Percentiles rank a stretch among this genome's conserved stretches.
phyloP scores from a whole-genome alignment of 208 protist genomes.

The Leptomonas pyrrhocoris region DNA sequence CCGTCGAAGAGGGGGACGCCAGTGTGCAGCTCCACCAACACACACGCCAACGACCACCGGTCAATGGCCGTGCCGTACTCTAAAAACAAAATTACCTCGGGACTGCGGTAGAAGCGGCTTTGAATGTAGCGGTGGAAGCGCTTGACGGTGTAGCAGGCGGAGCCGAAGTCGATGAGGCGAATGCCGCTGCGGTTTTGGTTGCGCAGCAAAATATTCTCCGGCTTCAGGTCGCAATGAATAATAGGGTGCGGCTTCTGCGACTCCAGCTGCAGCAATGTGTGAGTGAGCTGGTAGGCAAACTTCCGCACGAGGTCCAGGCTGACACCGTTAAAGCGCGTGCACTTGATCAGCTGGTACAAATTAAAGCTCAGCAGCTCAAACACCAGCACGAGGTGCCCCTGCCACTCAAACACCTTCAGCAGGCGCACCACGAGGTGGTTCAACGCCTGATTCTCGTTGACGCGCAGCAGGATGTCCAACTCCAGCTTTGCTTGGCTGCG shows the following conservation, averaged over 20 bases:
- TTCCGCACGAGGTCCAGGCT: slow-evolving; percentile 88
- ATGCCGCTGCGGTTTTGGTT: slow-evolving; percentile 92
- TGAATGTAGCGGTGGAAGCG: slow-evolving; percentile 98
- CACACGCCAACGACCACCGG: slow-evolving; percentile 98
- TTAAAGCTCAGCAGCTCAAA: slow-evolving; percentile 97
- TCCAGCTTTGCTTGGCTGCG: slow-evolving; percentile 85
- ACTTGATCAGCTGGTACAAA: slow-evolving; percentile 96
- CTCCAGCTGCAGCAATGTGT: slow-evolving; percentile 90
- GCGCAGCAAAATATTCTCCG: slow-evolving; percentile 93
- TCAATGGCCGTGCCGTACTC: slow-evolving; percentile 96
- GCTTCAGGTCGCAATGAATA: slow-evolving; percentile 99
- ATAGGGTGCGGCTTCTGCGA: slow-evolving; percentile 86
- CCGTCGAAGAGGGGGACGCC: slow-evolving; percentile 97
- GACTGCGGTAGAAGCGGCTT: slow-evolving; percentile 97
- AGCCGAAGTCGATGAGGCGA: slow-evolving; percentile 98
- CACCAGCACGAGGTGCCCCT: slow-evolving; percentile 96
- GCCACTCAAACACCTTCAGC: slow-evolving; percentile 89
- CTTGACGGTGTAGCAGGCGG: slow-evolving; percentile 93
- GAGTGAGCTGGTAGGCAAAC: slow-evolving; percentile 95
- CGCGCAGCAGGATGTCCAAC: slow-evolving; percentile 76
- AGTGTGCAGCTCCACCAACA: slow-evolving; percentile 98
- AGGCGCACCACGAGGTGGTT: slow-evolving; percentile 85
- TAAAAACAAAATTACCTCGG: slow-evolving; percentile 97
- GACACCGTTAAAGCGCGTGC: slow-evolving; percentile 87
- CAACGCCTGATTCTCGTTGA: slow-evolving; percentile 67